These are phyloP conservation scores for Raphanus raphanistrum DNA, from an alignment of 345 rosid genomes.

Conservation along the genomic window DNA sequence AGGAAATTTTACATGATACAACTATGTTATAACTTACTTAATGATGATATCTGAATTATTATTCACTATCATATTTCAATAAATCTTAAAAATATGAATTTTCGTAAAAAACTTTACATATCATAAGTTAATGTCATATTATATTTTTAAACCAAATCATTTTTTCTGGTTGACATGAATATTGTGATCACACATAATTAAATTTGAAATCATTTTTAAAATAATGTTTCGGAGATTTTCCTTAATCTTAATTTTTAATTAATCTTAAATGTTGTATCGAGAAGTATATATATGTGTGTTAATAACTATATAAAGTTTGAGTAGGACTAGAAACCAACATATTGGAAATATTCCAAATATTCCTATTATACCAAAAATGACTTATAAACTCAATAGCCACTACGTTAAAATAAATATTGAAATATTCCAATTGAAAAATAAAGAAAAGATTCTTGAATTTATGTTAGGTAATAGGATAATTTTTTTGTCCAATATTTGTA, in stretches of 20 bases:
- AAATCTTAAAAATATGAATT: no score
- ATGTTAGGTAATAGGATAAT: constrained; percentile 16
- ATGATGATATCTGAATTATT: neutral
- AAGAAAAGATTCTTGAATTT: constrained; percentile 4
- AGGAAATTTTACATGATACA: no score
- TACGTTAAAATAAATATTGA: constrained; percentile 12
- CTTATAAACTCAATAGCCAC: constrained; percentile 21
- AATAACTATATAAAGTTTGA: constrained; percentile 8
- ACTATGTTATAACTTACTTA: no score
- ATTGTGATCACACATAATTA: neutral
- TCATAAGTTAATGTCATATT: neutral
- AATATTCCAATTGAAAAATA: constrained; percentile 7
- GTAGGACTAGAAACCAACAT: constrained; percentile 16
- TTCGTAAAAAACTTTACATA: no score
- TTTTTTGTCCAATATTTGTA: constrained; percentile 8
- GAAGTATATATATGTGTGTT: neutral
- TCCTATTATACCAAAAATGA: constrained; percentile 10
- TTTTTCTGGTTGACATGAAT: neutral
- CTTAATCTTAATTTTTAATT: neutral
- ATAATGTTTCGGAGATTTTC: constrained; percentile 1
- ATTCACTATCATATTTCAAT: no score
- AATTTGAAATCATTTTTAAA: neutral
- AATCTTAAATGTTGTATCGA: neutral
- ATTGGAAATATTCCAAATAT: constrained; percentile 21
- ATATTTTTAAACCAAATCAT: neutral